Conservation (phyloP, 257 asterid species). For the Penstemon davidsonii region DNA sequence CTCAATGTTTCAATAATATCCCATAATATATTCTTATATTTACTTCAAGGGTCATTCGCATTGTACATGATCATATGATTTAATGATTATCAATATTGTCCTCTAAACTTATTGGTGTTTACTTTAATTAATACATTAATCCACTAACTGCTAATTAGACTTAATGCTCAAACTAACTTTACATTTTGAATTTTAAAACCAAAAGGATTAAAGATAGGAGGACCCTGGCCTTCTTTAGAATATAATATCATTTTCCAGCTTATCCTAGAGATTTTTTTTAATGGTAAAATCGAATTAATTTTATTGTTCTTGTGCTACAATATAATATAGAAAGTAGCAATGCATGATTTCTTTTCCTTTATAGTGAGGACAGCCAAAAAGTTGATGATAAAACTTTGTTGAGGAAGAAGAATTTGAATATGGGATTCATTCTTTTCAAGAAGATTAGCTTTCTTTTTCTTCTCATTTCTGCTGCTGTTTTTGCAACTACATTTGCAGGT, state of each 20-base stretch:
- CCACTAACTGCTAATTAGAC: constrained; percentile 59
- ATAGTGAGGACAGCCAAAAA: constrained; percentile 29
- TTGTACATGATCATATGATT: constrained; percentile 17
- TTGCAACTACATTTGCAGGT: constrained; percentile 74
- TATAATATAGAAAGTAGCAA: constrained; percentile 28
- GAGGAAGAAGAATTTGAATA: constrained; percentile 26
- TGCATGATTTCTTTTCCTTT: constrained; percentile 26
- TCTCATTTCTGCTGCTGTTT: constrained; percentile 56
- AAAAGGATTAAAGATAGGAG: constrained; percentile 30
- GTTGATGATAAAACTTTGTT: constrained; percentile 23
- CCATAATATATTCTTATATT: neutral
- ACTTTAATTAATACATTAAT: constrained; percentile 27
- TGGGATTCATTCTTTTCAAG: constrained; percentile 48
- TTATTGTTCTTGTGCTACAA: constrained; percentile 23
- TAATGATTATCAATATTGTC: constrained; percentile 14
- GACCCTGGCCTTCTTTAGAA: constrained; percentile 27
- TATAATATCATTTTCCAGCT: constrained; percentile 33
- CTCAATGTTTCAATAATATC: constrained; percentile 16
- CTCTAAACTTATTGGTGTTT: constrained; percentile 7
- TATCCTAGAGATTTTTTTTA: constrained; percentile 22
- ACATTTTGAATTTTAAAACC: constrained; percentile 36
- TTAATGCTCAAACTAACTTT: constrained; percentile 74
- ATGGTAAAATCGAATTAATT: neutral
- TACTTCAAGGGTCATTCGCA: constrained; percentile 2
- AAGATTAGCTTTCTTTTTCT: constrained; percentile 60